Evolutionary conservation across 495 filamentous ascomycete genomes (phyloP).

Genomic region (Penicillium lagena): DNA sequence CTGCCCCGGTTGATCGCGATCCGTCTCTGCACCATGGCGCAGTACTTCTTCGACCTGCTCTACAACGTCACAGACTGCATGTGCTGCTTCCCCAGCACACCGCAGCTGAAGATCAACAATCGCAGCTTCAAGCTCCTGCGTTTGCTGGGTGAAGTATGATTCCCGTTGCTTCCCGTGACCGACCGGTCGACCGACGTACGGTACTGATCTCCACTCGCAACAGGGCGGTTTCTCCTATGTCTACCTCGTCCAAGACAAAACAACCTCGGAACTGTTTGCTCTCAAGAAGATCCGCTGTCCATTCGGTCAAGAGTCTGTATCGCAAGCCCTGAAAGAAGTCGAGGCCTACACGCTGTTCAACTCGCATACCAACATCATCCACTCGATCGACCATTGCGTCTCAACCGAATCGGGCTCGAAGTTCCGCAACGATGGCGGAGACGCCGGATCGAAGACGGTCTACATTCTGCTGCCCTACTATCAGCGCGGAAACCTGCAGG

Average conservation of each 20-base stretch:
- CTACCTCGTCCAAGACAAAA: slow-evolving; percentile 91
- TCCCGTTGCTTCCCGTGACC: too few species aligned
- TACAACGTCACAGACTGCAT: slow-evolving; percentile 91
- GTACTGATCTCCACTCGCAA: slow-evolving; percentile 1
- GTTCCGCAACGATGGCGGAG: slow-evolving; percentile 48
- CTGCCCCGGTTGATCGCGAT: neutral
- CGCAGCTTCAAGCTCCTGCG: slow-evolving; percentile 92
- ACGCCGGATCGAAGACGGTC: slow-evolving; percentile 76
- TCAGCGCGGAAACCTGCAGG: slow-evolving; percentile 87
- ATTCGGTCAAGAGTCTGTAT: slow-evolving; percentile 92
- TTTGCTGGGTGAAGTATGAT: slow-evolving; percentile 74
- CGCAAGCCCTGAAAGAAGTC: slow-evolving; percentile 90
- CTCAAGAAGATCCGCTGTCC: slow-evolving; percentile 98
- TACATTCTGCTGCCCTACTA: slow-evolving; percentile 97
- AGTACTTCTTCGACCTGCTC: slow-evolving; percentile 80
- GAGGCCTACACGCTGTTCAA: slow-evolving; percentile 91
- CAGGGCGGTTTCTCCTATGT: slow-evolving; percentile 97
- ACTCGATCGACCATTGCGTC: slow-evolving; percentile 77
- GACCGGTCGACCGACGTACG: too few species aligned
- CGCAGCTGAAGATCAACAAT: slow-evolving; percentile 90
- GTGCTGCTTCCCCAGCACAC: slow-evolving; percentile 89
- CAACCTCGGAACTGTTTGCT: slow-evolving; percentile 75
- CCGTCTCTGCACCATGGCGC: slow-evolving; percentile 53
- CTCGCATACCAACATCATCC: slow-evolving; percentile 79
- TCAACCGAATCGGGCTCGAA: slow-evolving; percentile 54